phyloP scores from a whole-genome alignment of 495 filamentous ascomycete species.

The Aspergillus egyptiacus region DNA sequence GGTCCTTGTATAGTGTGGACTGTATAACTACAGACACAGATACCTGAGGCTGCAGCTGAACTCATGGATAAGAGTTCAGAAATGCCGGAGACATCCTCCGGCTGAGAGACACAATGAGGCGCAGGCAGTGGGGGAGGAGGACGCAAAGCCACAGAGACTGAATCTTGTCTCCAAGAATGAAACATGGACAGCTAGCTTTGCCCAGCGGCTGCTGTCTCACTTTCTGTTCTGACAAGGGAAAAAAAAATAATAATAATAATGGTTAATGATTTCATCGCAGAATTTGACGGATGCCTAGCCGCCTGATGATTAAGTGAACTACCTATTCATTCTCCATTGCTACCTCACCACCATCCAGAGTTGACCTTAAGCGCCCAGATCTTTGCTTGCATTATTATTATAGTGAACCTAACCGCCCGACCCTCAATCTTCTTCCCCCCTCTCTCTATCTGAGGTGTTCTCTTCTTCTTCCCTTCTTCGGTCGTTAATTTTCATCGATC shows the following conservation, averaged over 20 bases:
- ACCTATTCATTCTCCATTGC: neutral
- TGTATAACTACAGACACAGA: no score
- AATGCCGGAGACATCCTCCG: no score
- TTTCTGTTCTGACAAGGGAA: no score
- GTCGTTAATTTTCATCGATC: slow-evolving; percentile 9
- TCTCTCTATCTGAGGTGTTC: neutral
- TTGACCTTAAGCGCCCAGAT: slow-evolving; percentile 4
- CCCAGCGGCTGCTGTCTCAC: neutral
- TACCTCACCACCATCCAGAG: neutral
- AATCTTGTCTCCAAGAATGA: neutral
- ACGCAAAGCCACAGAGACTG: slow-evolving; percentile 14
- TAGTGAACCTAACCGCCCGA: slow-evolving; percentile 10
- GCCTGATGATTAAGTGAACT: neutral
- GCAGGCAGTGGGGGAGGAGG: slow-evolving; percentile 13
- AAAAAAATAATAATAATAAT: neutral
- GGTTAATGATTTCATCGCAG: neutral
- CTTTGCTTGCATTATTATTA: no score
- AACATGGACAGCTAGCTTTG: neutral
- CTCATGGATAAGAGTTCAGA: no score
- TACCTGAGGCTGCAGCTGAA: no score
- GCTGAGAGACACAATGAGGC: no score
- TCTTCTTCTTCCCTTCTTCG: no score
- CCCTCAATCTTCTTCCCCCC: neutral
- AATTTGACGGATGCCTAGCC: slow-evolving; percentile 13
- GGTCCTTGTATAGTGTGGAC: no score